Base-by-base conservation (phyloP, 305 asterid genomes). In the Andrographis paniculata region DNA sequence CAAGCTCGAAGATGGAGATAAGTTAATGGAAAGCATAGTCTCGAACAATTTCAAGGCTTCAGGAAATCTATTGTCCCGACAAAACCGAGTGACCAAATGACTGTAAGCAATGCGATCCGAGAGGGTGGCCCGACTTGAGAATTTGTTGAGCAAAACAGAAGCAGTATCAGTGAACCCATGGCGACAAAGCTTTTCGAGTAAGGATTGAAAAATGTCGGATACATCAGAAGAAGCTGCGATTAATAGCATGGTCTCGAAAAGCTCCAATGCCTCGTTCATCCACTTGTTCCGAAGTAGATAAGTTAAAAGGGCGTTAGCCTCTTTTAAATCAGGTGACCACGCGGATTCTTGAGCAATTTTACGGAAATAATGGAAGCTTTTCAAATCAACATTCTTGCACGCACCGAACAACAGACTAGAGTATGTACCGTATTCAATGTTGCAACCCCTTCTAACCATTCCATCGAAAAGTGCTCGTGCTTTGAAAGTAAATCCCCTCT, bases 291-390 rank as follows among this genome's bases (percentile, higher is more conserved):
- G 63, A 73, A 82, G 78, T 41, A 91, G 58, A 59, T 38, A 49
- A 42, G 53, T 18, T 19, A 86, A 47, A 60, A 78, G 78, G 63
- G 65, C 48, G 38, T 66, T 70, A 28, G 67, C 67, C 30, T 77
- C 86, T 50, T 75, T 76, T 43, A 45, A 60, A 14, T 60, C 65
- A 20, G 95, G 94, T 2, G 62, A 64, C 99, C 99, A 91, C 20
- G 71, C 71, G 59, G 64, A 55, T 52, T 52, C 61, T 12, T 27
- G 46, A 13, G 87, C 84, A 24, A 80, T 69, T 24, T 52, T 60
- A 66, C 62, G 63, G 63, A 46, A 71, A 46, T 66, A 30, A 28
- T 6, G 55, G 58, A 86, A 66, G 71, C 76, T 59, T 62, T 42
- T 65, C 66, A 70, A 42, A 60, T 83, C 79, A 35, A 77, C 68